Evolutionary conservation across 768 basidiomycete genomes (phyloP), one percentile per base, ranked within the genome.

Genomic region (Termitomyces sp.): DNA sequence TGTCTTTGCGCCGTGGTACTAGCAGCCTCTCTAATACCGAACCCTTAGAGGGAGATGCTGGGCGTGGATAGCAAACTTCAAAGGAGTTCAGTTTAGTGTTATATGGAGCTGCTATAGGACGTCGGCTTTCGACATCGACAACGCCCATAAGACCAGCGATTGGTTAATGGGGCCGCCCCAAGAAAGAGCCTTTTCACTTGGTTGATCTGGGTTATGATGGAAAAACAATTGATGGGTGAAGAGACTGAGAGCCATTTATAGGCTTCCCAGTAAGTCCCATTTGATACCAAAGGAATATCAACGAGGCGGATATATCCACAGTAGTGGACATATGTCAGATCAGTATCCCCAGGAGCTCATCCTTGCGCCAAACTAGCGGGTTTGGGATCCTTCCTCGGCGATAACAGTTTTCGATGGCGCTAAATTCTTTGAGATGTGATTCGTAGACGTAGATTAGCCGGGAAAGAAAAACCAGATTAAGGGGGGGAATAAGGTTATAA

Each of bases 401-500:
- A 68, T 65, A 65, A 63, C 60, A 54, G 56, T 61, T 61, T 67
- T 61, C 57, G 57, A 56, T 59, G 56, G 58, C 61, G 56, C 63
- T 62, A 62, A 64, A 66, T 54, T 68, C 63, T 73, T 70, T 68
- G 70, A 68, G 71, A 73, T 71, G 63, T 63, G 61, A 68, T 70
- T 72, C 63, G 68, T 67, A 69, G 68, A 69, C 63, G 68, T 67
- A 69, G 68, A 69, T 72, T 70, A 73, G 73, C 68, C 70, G 73
- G 73, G 70, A 71, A 64, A 57, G 66, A 64, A 73, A 67, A 74
- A 67, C 70, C 71, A 73, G 66, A 71, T 70, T 70, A 73, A 71
- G 69, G 68, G 67, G n/a, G 66, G 66, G 63, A 76, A 76, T 80
- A 75, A 73, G 68, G 79, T 70, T 74, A 74, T 77, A 85, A 70